Evolutionary conservation across 495 filamentous ascomycete genomes (phyloP), one percentile per base, ranked within the genome.

Genomic region (Aspergillus bridgeri): DNA sequence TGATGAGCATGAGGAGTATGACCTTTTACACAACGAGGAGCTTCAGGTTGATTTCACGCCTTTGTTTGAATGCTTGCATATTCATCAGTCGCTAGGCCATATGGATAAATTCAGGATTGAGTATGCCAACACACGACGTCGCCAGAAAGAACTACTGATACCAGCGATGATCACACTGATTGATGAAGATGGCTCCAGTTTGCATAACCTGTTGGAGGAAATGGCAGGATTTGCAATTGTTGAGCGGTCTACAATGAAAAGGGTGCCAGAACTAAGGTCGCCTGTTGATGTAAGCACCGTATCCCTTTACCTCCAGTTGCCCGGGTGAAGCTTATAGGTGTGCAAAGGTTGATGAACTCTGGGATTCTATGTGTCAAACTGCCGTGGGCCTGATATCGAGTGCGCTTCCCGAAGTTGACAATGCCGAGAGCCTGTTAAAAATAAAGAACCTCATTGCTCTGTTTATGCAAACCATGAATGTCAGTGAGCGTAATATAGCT

Each of bases 401-500:
- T 59, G 88, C 91, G 11, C 74, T 98, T 7, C 76, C 81, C 29
- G 83, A 86, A 23, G 85, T 98, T 42, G 85, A 86, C 25, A 91
- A 92, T 65, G 90, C 92, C 8, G 90, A 96, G 60, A 82, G 85
- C 13, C 72, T 99, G 38, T 75, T 96, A 15, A 93, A 94, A 65
- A 93, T 96, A 59, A 98, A 97, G 70, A 90, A 90, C 45, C 78
- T 93, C 49, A 83, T 99, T 69, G 90, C 92, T 22, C 73, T 98
- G 18, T 99, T 99, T 70, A 97, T 96, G 69, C 88, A 98, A 65
- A 96, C 94, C 18, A 96, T 98, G 94, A 89, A 96, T 78, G 87
- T 65, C 21, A 1, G 63, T 60, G 19, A 13, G n/a, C 29, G 24
- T 85, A 60, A 67, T 82, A 17, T 24, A 8, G 27, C 22, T 24